Evolutionary conservation across 805 yeast genomes (phyloP), one percentile per base, ranked within the genome.

Genomic region (Maudiozyma bulderi): DNA sequence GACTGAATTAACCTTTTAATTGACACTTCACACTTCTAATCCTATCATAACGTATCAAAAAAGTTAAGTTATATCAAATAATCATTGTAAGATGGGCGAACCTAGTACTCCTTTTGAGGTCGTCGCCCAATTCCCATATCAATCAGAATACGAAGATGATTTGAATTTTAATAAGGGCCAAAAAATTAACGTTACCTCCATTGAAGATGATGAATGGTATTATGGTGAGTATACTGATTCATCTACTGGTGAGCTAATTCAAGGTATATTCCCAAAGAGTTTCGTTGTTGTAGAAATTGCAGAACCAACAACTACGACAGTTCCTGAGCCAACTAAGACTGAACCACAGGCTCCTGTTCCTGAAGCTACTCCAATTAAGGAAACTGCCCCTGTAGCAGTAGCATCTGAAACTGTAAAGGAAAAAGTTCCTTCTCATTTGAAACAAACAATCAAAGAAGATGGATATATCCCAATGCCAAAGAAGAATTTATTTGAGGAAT

Each of bases 181-280:
- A 62, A 54, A 76, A 31, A 82, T 91, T 54, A 77, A 80, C 3
- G 96, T 91, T 30, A 80, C 82, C 5, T 80, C 78, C 38, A 73
- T 86, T 47, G 96, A 88, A 56, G 97, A 91, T 64, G 95, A 82
- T 6, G 96, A 90, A 54, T 93, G 98, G 98, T 84, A 78, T 61
- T 71, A 76, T 39, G 99, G 99, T 3, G 69, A 73, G 5, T 84
- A 76, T 57, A 59, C 58, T 3, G 76, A 70, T 52, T 10, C 39
- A 15, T 74, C 68, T 51, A 20, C 28, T n/a, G 86, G 86, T 5
- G 59, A 53, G 8, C 41, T 56, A 29, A 66, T 69, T 43, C 66
- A 76, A 20, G 99, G 99, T 7, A 82, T 90, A 70, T 93, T 93
- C 58, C 99, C 99, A 3, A 79, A 77, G 62, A 81, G 80, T 60